A percentile compares a stretch with the other conserved stretches of the same genome.
These are phyloP conservation scores for Coniferiporia weirii DNA, from an alignment of 1,284 basidiomycete species.

Conservation along the genomic window DNA sequence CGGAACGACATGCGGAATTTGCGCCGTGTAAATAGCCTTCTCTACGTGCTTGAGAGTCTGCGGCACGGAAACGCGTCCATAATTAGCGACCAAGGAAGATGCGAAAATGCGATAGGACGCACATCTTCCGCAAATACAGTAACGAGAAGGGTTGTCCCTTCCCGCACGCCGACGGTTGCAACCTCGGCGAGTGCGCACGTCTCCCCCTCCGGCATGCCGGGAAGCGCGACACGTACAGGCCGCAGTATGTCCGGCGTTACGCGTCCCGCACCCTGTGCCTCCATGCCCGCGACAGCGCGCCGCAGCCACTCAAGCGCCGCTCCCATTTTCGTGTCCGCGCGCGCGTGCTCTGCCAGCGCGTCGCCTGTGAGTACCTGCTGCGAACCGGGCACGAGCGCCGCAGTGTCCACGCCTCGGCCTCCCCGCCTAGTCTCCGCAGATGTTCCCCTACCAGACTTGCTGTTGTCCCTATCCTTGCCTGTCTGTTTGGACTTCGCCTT, in stretches of 20 bases:
- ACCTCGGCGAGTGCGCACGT: slow-evolving; percentile 54
- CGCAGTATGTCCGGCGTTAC: slow-evolving; percentile 65
- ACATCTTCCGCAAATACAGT: slow-evolving; percentile 64
- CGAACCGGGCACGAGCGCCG: slow-evolving; percentile 30
- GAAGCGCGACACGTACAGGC: slow-evolving; percentile 57
- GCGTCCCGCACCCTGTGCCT: slow-evolving; percentile 68
- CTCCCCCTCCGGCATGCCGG: slow-evolving; percentile 32
- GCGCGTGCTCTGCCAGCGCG: slow-evolving; percentile 42
- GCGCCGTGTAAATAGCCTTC: slow-evolving; percentile 63
- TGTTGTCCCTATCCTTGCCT: background rate
- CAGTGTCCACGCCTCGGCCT: slow-evolving; percentile 1
- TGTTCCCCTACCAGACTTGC: background rate
- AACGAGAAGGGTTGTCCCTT: slow-evolving; percentile 64
- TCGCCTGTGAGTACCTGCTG: slow-evolving; percentile 31
- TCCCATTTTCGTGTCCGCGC: slow-evolving; percentile 59
- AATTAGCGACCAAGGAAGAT: slow-evolving; percentile 9
- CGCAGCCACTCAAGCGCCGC: slow-evolving; percentile 61
- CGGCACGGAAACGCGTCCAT: slow-evolving; percentile 23
- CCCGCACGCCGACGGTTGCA: slow-evolving; percentile 71
- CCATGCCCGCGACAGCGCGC: slow-evolving; percentile 61
- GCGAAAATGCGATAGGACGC: slow-evolving; percentile 9
- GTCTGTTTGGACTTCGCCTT: slow-evolving; percentile 7
- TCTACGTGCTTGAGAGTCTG: slow-evolving; percentile 73
- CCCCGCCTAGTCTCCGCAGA: background rate
- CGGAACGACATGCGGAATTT: slow-evolving; percentile 64